Percentiles rank a stretch among this genome's conserved stretches.
Evolutionary conservation across 2,329 filamentous ascomycete species (phyloP).

Genomic region (Paecilomyces sp.): DNA sequence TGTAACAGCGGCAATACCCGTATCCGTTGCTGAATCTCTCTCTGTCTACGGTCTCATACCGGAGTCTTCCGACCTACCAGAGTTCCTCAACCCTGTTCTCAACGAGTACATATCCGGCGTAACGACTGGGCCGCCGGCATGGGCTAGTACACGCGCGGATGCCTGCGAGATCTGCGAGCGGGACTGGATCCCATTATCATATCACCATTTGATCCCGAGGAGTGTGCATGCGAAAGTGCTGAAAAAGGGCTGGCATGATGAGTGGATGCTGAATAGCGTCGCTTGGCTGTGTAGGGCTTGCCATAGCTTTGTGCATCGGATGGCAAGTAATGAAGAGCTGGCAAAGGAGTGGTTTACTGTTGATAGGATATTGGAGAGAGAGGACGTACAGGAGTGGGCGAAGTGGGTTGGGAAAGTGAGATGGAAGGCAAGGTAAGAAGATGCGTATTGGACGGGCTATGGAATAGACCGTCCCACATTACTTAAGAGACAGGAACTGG

Average conservation of each 20-base stretch:
- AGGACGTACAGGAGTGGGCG: conserved; percentile 65
- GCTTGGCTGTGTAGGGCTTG: conserved; percentile 83
- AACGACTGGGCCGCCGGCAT: conserved; percentile 58
- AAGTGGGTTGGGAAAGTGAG: conserved; percentile 65
- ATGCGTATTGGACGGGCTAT: no score
- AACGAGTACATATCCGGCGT: conserved; percentile 53
- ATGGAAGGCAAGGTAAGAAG: conserved; percentile 56
- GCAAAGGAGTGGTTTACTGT: conserved; percentile 67
- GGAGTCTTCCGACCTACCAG: conserved; percentile 36
- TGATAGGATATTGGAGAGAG: conserved; percentile 60
- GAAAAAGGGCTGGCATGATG: conserved; percentile 71
- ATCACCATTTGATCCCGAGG: conserved; percentile 80
- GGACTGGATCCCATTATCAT: conserved; percentile 68
- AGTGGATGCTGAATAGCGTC: conserved; percentile 68
- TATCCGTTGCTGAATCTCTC: conserved; percentile 59
- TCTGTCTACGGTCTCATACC: conserved; percentile 58
- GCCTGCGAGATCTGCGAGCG: conserved; percentile 72
- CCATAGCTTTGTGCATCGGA: conserved; percentile 72
- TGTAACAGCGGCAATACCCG: conserved; percentile 50
- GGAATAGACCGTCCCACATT: no score
- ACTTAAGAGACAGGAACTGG: no score
- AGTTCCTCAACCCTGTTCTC: conserved; percentile 58
- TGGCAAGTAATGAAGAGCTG: conserved; percentile 69
- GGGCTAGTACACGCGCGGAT: conserved; percentile 48
- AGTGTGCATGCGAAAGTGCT: conserved; percentile 68